Evolutionary conservation across 2,329 filamentous ascomycete species (phyloP), one percentile per base, ranked within the genome.

Genomic region (Colletotrichum limetticola): DNA sequence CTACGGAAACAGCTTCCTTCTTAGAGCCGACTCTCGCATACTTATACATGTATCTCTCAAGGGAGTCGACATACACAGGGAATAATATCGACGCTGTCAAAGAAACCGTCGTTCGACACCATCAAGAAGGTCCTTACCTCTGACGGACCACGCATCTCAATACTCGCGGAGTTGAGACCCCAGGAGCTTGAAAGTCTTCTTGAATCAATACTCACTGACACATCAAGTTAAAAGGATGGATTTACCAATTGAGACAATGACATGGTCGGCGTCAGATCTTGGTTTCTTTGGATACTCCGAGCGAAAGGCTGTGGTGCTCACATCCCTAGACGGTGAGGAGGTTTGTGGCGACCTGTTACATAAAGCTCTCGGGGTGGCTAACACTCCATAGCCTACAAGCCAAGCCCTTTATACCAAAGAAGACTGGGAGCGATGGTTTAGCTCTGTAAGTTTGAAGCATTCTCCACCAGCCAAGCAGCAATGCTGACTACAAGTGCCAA

Each of bases 371-470:
- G 16, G 24, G 5, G 6, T 28, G 26, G 46, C 16, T 16, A 4
- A 61, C 3, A 49, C 14, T n/a, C 5, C 12, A 26, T 9, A 61
- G 59, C 42, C 11, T 19, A 30, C 12, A 1, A 61, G 42, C 26
- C 35, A 71, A 12, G 7, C 14, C 0, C 12, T 71, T 2, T 7
- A 55, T 28, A 71, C 46, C 0, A 71, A 28, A 56, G 66, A 58
- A 37, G 52, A 72, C 19, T 72, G 69, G 69, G 69, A 72, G 0
- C 63, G 28, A 3, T 69, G 65, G 65, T 60, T 72, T 1, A 16
- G 37, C 16, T 26, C 16, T 19, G 69, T 72, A 53, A 1, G 68
- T 52, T 4, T 1, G 2, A 5, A 12, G 5, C 2, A 5, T 16
- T 11, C 9, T 14, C 9, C 24, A 4, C 4, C 12, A 52, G 19